A percentile compares a stretch with the other conserved stretches of the same genome.
phyloP scores from a whole-genome alignment of 208 protist species.

The Wallacemonas sp. region DNA sequence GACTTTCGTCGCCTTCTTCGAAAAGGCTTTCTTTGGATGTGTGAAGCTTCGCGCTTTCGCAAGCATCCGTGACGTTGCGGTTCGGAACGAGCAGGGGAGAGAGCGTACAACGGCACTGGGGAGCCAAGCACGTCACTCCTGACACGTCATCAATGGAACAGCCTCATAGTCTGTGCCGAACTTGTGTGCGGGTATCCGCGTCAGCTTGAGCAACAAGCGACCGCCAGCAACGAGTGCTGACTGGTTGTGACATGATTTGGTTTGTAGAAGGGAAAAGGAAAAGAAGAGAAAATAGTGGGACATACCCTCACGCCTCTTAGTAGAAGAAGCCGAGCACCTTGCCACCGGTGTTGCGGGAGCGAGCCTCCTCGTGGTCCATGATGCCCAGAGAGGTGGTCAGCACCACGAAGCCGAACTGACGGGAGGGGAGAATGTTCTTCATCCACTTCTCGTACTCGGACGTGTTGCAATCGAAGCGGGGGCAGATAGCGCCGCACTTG shows the following conservation, averaged over 20 bases:
- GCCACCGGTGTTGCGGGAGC: slow-evolving; percentile 98
- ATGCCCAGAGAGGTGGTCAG: slow-evolving; percentile 99
- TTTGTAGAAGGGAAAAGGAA: slow-evolving; percentile 2
- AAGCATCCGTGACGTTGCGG: no score
- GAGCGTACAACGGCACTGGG: no score
- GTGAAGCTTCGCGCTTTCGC: no score
- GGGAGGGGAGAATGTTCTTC: slow-evolving; percentile 98
- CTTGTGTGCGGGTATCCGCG: no score
- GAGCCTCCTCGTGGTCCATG: slow-evolving; percentile 99
- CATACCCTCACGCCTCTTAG: slow-evolving; percentile 68
- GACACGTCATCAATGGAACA: no score
- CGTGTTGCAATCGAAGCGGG: slow-evolving; percentile 97
- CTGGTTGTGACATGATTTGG: no score
- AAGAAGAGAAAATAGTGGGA: slow-evolving; percentile 1
- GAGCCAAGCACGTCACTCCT: no score
- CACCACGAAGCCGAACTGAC: slow-evolving; percentile 99
- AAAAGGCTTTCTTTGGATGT: no score
- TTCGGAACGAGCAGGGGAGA: no score
- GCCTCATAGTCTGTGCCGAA: no score
- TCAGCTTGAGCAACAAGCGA: no score
- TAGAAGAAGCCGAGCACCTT: slow-evolving; percentile 99
- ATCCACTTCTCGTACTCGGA: slow-evolving; percentile 99
- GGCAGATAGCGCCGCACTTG: slow-evolving; percentile 99
- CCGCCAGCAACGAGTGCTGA: no score
- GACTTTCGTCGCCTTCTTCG: background rate